Evolutionary conservation across 257 asterid genomes (phyloP).

Genomic region (Solanum habrochaites): DNA sequence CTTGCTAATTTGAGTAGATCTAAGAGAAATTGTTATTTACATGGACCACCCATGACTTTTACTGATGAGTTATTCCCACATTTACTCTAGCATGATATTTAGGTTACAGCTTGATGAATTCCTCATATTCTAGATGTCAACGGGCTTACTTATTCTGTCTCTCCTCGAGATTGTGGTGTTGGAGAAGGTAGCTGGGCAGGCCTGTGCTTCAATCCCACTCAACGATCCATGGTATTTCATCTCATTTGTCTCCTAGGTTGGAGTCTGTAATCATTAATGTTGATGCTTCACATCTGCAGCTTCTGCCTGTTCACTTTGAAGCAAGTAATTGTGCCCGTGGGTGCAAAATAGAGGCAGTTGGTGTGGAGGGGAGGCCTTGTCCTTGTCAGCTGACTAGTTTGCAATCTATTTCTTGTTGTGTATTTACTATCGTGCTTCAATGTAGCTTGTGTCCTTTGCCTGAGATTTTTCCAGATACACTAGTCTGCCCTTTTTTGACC

Average conservation of each 20-base stretch:
- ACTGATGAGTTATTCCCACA: not conserved
- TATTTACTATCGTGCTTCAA: not conserved
- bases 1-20: not conserved
- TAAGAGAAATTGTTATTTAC: not conserved
- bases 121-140: conserved; percentile 36
- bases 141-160: conserved; percentile 51
- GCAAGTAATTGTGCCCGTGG: not conserved
- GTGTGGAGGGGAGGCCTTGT: not conserved
- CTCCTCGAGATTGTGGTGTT: conserved; percentile 74
- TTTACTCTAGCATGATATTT: not conserved
- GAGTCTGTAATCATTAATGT: not conserved
- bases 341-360: not conserved
- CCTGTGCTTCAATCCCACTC: conserved; percentile 72
- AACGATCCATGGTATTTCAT: conserved; percentile 57
- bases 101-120: not conserved
- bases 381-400: not conserved
- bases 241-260: not conserved
- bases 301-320: not conserved
- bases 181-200: conserved; percentile 98
- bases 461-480: not conserved
- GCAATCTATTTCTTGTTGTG: not conserved
- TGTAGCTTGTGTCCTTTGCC: not conserved
- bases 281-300: not conserved
- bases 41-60: not conserved
- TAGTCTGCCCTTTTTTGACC: not conserved